Evolutionary conservation across 2,329 filamentous ascomycete genomes (phyloP).

Genomic region (Aspergillus aculeatus): DNA sequence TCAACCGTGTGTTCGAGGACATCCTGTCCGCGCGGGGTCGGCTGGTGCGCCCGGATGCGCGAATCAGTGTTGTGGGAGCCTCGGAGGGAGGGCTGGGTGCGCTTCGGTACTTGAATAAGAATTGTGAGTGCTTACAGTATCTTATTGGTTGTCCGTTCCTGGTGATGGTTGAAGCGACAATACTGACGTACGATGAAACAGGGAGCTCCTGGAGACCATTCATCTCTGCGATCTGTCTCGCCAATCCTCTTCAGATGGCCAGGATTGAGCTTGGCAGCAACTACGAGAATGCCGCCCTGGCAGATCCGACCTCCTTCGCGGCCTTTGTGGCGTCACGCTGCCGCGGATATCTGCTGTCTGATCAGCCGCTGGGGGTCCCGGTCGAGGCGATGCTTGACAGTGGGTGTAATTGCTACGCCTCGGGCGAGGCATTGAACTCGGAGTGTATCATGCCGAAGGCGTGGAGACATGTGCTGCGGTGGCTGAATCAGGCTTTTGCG

Average conservation of each 20-base stretch:
- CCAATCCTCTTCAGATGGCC: conserved; percentile 37
- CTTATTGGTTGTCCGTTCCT: no score
- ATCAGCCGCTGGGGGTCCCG: conserved; percentile 52
- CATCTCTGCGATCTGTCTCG: conserved; percentile 42
- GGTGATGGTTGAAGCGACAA: no score
- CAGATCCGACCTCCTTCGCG: conserved; percentile 21
- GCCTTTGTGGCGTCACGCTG: conserved; percentile 52
- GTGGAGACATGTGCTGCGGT: conserved; percentile 56
- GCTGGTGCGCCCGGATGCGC: conserved; percentile 50
- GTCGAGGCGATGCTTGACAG: conserved; percentile 55
- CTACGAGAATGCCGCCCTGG: background rate
- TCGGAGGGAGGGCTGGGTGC: conserved; percentile 64
- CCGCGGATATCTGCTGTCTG: conserved; percentile 61
- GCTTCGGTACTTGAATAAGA: conserved; percentile 57
- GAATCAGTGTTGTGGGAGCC: conserved; percentile 69
- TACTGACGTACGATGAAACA: conserved; percentile 16
- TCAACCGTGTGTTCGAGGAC: conserved; percentile 64
- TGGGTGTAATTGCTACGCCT: conserved; percentile 69
- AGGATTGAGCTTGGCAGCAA: conserved; percentile 26
- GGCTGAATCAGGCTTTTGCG: conserved; percentile 59
- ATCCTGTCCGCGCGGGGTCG: conserved; percentile 50
- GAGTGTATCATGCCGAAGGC: conserved; percentile 64
- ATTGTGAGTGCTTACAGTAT: conserved; percentile 44
- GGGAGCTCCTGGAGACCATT: conserved; percentile 41
- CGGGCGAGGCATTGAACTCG: conserved; percentile 57